Percentiles rank a stretch among this genome's conserved stretches.
phyloP scores from a whole-genome alignment of 2,329 filamentous ascomycete genomes.

The Aspergillus clavatus region DNA sequence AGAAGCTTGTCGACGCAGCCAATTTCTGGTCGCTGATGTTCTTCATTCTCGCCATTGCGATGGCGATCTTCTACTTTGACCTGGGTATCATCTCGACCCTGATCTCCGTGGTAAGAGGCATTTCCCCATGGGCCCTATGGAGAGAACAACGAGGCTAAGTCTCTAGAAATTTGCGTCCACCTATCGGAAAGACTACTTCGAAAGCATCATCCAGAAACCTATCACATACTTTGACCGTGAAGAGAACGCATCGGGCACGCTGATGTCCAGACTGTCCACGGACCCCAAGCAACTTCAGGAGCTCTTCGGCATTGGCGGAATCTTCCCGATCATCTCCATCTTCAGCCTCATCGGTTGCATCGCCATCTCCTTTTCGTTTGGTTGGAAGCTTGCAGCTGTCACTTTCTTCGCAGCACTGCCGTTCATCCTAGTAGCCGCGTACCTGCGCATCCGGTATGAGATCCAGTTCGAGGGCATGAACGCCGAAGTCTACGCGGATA shows the following conservation, averaged over 20 bases:
- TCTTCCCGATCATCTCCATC: slow-evolving; percentile 55
- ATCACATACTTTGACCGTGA: slow-evolving; percentile 42
- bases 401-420: slow-evolving; percentile 57
- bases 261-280: slow-evolving; percentile 46
- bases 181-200: slow-evolving; percentile 45
- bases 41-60: slow-evolving; percentile 49
- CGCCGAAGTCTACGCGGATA: slow-evolving; percentile 62
- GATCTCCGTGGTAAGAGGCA: slow-evolving; percentile 39
- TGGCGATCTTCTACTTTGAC: slow-evolving; percentile 41
- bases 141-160: slow-evolving; percentile 16
- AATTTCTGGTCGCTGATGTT: slow-evolving; percentile 55
- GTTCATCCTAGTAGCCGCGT: slow-evolving; percentile 47
- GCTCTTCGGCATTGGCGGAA: slow-evolving; percentile 45
- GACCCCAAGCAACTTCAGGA: slow-evolving; percentile 50
- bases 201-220: slow-evolving; percentile 42
- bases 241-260: slow-evolving; percentile 46
- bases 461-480: slow-evolving; percentile 66
- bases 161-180: slow-evolving; percentile 26
- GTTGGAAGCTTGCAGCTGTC: slow-evolving; percentile 72
- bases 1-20: slow-evolving; percentile 36
- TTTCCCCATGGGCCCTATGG: slow-evolving; percentile 19
- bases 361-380: slow-evolving; percentile 64
- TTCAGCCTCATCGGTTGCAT: slow-evolving; percentile 63
- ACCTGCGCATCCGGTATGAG: slow-evolving; percentile 57
- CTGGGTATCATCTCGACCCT: slow-evolving; percentile 44